A percentile compares a stretch with the other conserved stretches of the same genome.
These are phyloP conservation scores for Fusarium tricinctum DNA, from an alignment of 2,329 filamentous ascomycete genomes.

Conservation along the genomic window DNA sequence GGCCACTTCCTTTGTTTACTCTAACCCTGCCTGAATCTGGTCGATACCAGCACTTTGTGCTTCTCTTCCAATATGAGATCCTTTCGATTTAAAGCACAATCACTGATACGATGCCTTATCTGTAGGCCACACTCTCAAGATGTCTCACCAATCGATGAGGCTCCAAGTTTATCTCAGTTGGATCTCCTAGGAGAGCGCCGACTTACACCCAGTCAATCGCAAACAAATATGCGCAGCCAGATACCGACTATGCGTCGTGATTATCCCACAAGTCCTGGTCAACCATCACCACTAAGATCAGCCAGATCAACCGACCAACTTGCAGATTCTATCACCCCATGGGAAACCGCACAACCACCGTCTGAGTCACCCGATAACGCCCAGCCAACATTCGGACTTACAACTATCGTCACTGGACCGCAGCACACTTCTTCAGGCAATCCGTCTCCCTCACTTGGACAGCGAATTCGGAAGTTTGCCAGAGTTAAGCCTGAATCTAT, in stretches of 20 bases:
- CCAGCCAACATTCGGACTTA: conserved; percentile 41
- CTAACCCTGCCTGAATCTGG: neutral
- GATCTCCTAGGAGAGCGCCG: conserved; percentile 39
- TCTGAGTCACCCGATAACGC: conserved; percentile 14
- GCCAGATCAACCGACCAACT: conserved; percentile 51
- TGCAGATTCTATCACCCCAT: conserved; percentile 37
- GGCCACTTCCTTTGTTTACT: neutral
- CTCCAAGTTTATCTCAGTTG: conserved; percentile 55
- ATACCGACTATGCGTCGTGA: conserved; percentile 68
- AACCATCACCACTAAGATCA: conserved; percentile 56
- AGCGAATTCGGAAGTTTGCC: conserved; percentile 53
- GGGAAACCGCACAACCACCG: conserved; percentile 34
- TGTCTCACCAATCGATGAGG: conserved; percentile 69
- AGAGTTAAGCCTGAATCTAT: conserved; percentile 56
- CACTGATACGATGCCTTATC: conserved; percentile 45
- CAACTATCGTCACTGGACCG: conserved; percentile 49
- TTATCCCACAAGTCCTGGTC: conserved; percentile 61
- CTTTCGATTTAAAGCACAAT: conserved; percentile 19
- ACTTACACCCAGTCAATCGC: conserved; percentile 33
- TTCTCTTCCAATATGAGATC: conserved; percentile 28
- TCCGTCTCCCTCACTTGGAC: conserved; percentile 51
- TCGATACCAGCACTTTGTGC: neutral
- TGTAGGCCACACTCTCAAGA: conserved; percentile 53
- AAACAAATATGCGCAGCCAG: conserved; percentile 54
- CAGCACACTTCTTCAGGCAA: conserved; percentile 45